Base-by-base conservation (phyloP, 495 filamentous ascomycete species). In the Podospora pseudopauciseta region DNA sequence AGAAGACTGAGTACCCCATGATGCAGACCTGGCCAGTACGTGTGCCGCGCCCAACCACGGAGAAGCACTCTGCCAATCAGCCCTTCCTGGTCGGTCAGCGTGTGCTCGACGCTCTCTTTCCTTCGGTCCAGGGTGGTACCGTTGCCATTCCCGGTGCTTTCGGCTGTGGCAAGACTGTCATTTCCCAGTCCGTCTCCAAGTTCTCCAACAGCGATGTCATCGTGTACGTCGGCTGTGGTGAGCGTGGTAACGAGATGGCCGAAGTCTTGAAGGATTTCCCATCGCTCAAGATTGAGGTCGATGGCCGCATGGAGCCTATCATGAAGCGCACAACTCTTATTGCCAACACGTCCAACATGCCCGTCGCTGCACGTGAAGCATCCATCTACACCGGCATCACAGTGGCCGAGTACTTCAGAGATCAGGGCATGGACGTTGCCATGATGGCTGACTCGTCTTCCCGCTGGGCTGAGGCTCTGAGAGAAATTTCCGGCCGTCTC, bases 401-500 rank as follows among this genome's bases (percentile, higher is more conserved):
- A 2, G 90, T 98, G 7, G 93, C 96, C 57, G 94, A 99, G 80
- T 99, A 99, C 78, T 97, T 97, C 87, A 90, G 95, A 79, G 95
- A 99, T 75, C 94, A 97, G 82, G 95, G 95, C 71, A 96, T 97
- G 83, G 86, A 94, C 78, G 94, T 98, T 19, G 93, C 95, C 71
- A 98, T 99, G 95, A 98, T 99, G 94, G 96, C 95, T 65, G 96
- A 99, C 80, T 97, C 94, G 27, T 92, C 94, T 68, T 99, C 96
- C 60, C 92, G 95, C 70, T 99, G 96, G 95, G 95, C 95, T 68
- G 95, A 99, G 80, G 95, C 95, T 67, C 85, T 99, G 74, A 92
- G 95, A 90, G 96, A 99, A 83, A 91, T 99, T 76, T 99, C 96
- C 23, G 96, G 96, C 84, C 95, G 95, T 85, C 84, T 99, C 62